These are phyloP conservation scores for Spirogloea muscicola DNA, from an alignment of 139 green algal species.

Conservation along the genomic window DNA sequence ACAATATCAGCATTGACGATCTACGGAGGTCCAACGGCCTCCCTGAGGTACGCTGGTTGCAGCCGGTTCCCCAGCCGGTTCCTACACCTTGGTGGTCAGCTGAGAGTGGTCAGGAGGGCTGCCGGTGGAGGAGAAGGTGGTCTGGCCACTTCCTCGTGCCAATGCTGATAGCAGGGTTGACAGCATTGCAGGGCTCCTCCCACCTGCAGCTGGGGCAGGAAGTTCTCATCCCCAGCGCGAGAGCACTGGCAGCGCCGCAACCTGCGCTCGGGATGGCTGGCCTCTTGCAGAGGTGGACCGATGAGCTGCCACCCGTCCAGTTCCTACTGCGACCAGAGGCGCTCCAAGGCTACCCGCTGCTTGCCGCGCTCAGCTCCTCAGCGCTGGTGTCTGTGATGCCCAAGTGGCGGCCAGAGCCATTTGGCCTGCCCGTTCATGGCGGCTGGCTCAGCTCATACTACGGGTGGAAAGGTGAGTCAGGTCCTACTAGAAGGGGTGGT, in stretches of 20 bases:
- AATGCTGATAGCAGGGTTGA: too few relatives aligned
- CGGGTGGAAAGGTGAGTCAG: constrained; percentile 36
- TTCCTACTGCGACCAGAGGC: constrained; percentile 2
- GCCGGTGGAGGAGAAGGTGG: too few relatives aligned
- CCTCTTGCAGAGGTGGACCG: too few relatives aligned
- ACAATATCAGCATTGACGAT: constrained; percentile 4
- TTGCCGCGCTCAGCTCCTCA: neutral
- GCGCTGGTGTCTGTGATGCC: neutral
- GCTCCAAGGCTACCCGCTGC: neutral
- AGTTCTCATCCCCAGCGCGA: constrained; percentile 7
- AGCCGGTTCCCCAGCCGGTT: too few relatives aligned
- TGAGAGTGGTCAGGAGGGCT: too few relatives aligned
- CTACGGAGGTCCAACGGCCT: neutral
- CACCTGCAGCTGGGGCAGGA: constrained; percentile 23
- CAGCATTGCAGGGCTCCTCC: constrained; percentile 15
- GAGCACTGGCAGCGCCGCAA: too few relatives aligned
- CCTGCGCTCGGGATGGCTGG: too few relatives aligned
- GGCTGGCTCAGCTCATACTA: constrained; percentile 35
- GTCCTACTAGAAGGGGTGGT: too few relatives aligned
- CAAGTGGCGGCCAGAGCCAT: constrained; percentile 1
- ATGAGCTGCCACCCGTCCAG: neutral
- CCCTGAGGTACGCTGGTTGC: constrained; percentile 12
- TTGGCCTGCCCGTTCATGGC: constrained; percentile 16
- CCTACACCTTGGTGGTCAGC: too few relatives aligned
- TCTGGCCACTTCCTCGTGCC: too few relatives aligned